A percentile compares a stretch with the other conserved stretches of the same genome.
Conservation (phyloP, 768 basidiomycete genomes). For the Pleurotus djamor region DNA sequence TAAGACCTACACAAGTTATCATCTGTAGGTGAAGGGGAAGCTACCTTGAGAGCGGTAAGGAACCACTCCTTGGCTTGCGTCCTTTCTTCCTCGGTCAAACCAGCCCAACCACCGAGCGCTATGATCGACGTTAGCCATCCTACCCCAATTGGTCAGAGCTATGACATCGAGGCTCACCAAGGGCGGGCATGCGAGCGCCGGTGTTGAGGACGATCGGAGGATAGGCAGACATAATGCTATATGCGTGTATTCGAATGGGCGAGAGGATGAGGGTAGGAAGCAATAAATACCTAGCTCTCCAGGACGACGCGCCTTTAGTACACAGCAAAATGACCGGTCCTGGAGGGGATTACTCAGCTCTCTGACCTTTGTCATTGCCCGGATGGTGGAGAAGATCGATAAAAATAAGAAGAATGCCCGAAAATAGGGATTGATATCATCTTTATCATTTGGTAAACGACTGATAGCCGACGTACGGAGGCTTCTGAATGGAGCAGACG, state of each 20-base stretch:
- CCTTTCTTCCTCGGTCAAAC: conserved; percentile 26
- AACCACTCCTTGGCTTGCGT: conserved; percentile 36
- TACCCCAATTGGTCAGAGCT: background rate
- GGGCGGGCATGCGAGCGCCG: background rate
- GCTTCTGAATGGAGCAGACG: no score
- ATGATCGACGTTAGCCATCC: background rate
- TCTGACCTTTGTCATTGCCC: no score
- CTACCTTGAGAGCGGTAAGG: conserved; percentile 34
- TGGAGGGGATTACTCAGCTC: background rate
- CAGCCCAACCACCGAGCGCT: conserved; percentile 43
- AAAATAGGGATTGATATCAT: no score
- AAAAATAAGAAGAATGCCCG: no score
- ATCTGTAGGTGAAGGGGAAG: background rate
- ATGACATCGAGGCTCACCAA: background rate
- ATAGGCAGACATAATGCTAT: background rate
- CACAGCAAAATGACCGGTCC: background rate
- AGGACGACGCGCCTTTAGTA: background rate
- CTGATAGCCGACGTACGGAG: no score
- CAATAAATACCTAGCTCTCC: background rate
- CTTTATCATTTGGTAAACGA: no score
- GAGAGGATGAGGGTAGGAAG: background rate
- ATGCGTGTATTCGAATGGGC: background rate
- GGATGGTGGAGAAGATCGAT: no score
- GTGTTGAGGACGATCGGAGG: conserved; percentile 1
- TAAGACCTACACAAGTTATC: no score